Evolutionary conservation across 495 filamentous ascomycete genomes (phyloP), one percentile per base, ranked within the genome.

Genomic region (Daldinia bambusicola): DNA sequence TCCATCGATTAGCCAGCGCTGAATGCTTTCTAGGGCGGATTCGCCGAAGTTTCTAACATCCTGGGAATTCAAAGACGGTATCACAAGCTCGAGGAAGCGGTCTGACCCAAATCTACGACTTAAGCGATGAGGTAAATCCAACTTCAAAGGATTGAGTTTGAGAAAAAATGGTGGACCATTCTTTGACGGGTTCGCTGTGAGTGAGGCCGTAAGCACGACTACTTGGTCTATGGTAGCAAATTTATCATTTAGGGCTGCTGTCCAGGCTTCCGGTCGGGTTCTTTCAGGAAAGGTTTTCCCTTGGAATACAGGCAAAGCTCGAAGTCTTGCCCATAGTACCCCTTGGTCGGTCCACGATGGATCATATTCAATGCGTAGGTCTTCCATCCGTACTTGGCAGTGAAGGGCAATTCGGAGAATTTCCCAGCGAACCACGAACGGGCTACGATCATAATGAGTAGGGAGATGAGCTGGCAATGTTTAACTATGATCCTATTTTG

Each of bases 101-200:
- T 85, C 83, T 4, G 80, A 70, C 5, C 82, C 83, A 60, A 85
- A 84, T n/a, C 78, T 79, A 51, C 83, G 74, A n/a, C 74, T 76
- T 12, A 85, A 73, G 12, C 83, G 78, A 62, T 81, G 81, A 3
- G 78, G 70, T 38, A 82, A 73, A 50, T 83, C 80, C 48, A 84
- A 62, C 40, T 63, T 72, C 6, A 85, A 53, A 1, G 83, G 81
- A 18, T 75, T 77, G 61, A 84, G 76, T 36, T 68, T 75, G 18
- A 85, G 64, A 1, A 69, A 45, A 37, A 80, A 83, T 7, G 80
- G 61, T 6, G 82, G 80, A 0, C 78, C 80, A 4, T 52, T 66
- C 36, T 67, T 72, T 22, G 70, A 66, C 8, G 69, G 55, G 43
- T 77, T 84, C 32, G 76, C 74, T 6, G 77, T 79, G 5, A 82